Evolutionary conservation across 2,329 filamentous ascomycete species (phyloP).

Genomic region (Fonsecaea monophora): DNA sequence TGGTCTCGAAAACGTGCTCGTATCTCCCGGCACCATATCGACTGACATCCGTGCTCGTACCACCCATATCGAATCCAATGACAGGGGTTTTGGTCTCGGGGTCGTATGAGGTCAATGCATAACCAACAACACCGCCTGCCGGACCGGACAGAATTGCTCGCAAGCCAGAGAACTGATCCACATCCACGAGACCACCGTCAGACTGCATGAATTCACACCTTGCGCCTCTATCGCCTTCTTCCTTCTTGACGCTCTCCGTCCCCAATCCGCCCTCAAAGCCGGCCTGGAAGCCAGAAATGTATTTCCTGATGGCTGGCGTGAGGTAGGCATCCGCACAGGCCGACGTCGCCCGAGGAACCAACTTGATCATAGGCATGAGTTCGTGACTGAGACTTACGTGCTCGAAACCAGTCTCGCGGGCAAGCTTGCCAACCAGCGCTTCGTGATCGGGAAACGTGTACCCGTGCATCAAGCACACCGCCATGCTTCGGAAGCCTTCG

Average conservation of each 20-base stretch:
- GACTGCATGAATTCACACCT: slow-evolving; percentile 97
- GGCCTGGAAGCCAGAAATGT: slow-evolving; percentile 76
- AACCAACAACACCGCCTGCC: slow-evolving; percentile 92
- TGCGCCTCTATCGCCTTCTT: slow-evolving; percentile 70
- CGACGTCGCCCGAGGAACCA: slow-evolving; percentile 76
- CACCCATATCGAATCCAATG: slow-evolving; percentile 96
- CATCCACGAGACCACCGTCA: slow-evolving; percentile 71
- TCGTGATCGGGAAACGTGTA: slow-evolving; percentile 93
- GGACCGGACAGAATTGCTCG: slow-evolving; percentile 89
- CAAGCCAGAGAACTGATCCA: slow-evolving; percentile 75
- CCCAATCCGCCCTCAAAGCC: slow-evolving; percentile 84
- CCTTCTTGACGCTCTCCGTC: slow-evolving; percentile 72
- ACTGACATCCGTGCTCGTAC: slow-evolving; percentile 90
- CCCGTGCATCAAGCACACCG: slow-evolving; percentile 89
- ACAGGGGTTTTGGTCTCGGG: slow-evolving; percentile 80
- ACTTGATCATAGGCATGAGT: slow-evolving; percentile 87
- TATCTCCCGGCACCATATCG: slow-evolving; percentile 84
- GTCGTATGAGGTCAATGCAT: slow-evolving; percentile 90
- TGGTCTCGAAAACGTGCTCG: slow-evolving; percentile 93
- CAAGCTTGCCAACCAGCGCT: slow-evolving; percentile 75
- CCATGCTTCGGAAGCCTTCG: slow-evolving; percentile 77
- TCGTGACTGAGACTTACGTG: slow-evolving; percentile 83
- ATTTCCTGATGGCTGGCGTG: slow-evolving; percentile 78
- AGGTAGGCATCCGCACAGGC: slow-evolving; percentile 82
- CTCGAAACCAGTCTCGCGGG: slow-evolving; percentile 78